Base-by-base conservation (phyloP, 2,329 filamentous ascomycete species). In the Zymoseptoria ardabiliae region DNA sequence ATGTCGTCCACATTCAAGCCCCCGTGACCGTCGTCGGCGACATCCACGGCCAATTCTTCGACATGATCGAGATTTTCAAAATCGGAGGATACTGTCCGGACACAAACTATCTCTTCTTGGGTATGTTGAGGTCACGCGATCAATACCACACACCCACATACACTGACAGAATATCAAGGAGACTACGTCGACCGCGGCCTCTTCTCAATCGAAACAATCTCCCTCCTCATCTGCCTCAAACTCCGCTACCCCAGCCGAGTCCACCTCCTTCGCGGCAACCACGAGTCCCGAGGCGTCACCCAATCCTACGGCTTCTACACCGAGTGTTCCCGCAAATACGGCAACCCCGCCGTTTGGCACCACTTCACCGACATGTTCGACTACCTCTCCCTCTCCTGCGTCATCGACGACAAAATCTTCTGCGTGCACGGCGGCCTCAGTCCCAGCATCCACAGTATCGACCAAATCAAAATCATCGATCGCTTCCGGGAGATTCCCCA, bases 301-400 rank as follows among this genome's bases (percentile, higher is more conserved):
- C 94, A 99, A 76, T 97, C 93, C 25, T 99, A 99, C 76, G 94
- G 94, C 59, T 99, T 99, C 78, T 99, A 99, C 74, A 97, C 94
- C 21, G 94, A 99, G 74, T 99, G 94, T 76, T 91, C 89, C 20
- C 88, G 94, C 67, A 99, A 99, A 77, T 99, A 99, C 76, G 94
- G 94, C 73, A 97, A 96, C 72, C 91, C 94, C 64, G 97, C 94
- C 70, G 94, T 99, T 21, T 99, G 94, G 94, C 94, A 99, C 76
- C 94, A 97, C 75, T 99, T 99, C 73, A 99, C 94, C 66, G 94
- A 99, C 78, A 97, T 99, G 92, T 99, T 99, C 76, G 94, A 99
- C 77, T 99, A 96, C 75, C 81, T 99, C 64, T 97, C 93, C 7
- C 80, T 99, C 59, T 96, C 90, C 69, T 95, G 97, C 62, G 93